Conservation (phyloP, 2,329 filamentous ascomycete genomes). For the Exophiala viscosa region DNA sequence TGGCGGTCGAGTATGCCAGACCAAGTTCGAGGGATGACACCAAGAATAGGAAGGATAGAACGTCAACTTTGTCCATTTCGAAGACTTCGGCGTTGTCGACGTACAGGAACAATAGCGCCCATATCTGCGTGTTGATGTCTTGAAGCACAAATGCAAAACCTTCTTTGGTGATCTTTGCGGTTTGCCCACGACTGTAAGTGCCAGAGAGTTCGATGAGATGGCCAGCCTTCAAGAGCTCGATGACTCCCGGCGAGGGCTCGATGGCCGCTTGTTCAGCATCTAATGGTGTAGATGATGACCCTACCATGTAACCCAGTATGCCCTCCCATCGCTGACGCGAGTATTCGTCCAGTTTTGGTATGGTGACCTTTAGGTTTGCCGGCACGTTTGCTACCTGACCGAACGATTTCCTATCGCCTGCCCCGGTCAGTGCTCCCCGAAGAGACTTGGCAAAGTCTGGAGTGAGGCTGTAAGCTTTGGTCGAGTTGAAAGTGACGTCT, state of each 20-base stretch:
- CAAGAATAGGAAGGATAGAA: constrained; percentile 93
- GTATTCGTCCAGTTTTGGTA: constrained; percentile 75
- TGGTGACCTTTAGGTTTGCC: constrained; percentile 60
- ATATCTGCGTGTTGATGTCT: constrained; percentile 94
- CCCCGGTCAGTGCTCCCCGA: constrained; percentile 80
- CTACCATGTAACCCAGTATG: constrained; percentile 91
- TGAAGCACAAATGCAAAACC: constrained; percentile 94
- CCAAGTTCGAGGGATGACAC: constrained; percentile 90
- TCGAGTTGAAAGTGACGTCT: constrained; percentile 58
- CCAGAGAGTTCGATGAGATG: constrained; percentile 65
- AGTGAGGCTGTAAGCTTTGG: constrained; percentile 71
- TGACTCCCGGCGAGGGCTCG: constrained; percentile 70
- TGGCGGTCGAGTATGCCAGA: constrained; percentile 80
- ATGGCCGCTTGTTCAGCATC: constrained; percentile 15
- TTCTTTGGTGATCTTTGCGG: constrained; percentile 77
- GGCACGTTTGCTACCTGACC: constrained; percentile 73
- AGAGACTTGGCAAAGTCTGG: constrained; percentile 79
- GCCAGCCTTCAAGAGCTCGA: constrained; percentile 75
- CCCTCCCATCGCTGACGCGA: constrained; percentile 90
- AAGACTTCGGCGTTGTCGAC: constrained; percentile 75
- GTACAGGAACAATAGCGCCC: constrained; percentile 91
- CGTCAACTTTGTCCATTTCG: constrained; percentile 82
- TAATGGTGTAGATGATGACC: constrained; percentile 34
- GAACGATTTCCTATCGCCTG: constrained; percentile 81
- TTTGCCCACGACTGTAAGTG: constrained; percentile 37